These are phyloP conservation scores for Populus hybrid DNA, from an alignment of 441 rosid genomes.

Conservation along the genomic window DNA sequence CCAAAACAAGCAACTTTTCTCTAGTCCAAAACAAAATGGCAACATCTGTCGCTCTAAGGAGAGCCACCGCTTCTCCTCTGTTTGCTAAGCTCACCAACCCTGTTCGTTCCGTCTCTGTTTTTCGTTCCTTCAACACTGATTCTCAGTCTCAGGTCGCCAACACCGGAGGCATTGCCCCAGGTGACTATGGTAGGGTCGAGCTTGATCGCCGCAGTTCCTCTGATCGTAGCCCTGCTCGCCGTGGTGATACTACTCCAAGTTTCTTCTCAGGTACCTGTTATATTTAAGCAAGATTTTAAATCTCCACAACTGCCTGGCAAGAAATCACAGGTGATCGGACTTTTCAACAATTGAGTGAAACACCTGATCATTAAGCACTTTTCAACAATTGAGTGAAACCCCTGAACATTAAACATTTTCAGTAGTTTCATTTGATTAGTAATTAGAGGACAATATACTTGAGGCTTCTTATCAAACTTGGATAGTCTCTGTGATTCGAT, in stretches of 20 bases:
- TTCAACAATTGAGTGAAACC: too few relatives aligned
- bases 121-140: constrained; percentile 35
- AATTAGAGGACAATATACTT: background rate
- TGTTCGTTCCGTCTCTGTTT: background rate
- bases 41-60: constrained; percentile 15
- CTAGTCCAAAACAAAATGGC: constrained; percentile 19
- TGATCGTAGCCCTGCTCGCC: constrained; percentile 6
- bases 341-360: too few relatives aligned
- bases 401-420: too few relatives aligned
- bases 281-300: too few relatives aligned
- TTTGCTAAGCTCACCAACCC: constrained; percentile 21
- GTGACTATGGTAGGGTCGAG: constrained; percentile 6
- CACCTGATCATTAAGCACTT: background rate
- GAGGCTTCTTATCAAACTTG: background rate
- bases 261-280: too few relatives aligned
- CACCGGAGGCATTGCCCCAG: background rate
- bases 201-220: background rate
- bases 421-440: background rate
- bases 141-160: constrained; percentile 22
- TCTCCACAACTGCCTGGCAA: too few relatives aligned
- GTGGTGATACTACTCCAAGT: background rate
- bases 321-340: too few relatives aligned
- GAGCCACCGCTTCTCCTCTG: constrained; percentile 17
- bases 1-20: background rate
- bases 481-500: background rate